Evolutionary conservation across 2,329 filamentous ascomycete species (phyloP), one percentile per base, ranked within the genome.

Genomic region (Trichoderma arundinaceum): DNA sequence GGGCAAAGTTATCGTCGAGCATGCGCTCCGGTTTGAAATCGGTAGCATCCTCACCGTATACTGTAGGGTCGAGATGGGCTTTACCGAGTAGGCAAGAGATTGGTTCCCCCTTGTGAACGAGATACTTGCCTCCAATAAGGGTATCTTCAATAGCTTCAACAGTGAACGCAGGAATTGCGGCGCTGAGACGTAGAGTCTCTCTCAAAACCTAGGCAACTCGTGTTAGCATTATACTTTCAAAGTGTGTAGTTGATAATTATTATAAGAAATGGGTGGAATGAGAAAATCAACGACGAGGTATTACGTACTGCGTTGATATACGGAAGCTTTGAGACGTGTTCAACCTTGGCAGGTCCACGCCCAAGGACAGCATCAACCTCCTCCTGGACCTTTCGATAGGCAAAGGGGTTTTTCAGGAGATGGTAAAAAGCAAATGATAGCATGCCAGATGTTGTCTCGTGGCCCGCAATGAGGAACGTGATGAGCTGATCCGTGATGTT

Each of bases 1-100:
- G 81, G 15, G 86, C 81, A 71, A 92, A 92, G 28, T 84, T 82
- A 13, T 88, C 89, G 44, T 91, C 88, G 0, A 89, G 76, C 89
- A 92, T 91, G 9, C 90, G 82, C 73, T 92, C 90, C 0, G 91
- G 90, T 62, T 81, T 83, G 77, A 91, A 93, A 19, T 87, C 83
- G 1, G 83, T 74, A 1, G 88, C 88, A 66, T 91, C 88, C 0
- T 85, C 82, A 0, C 90, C 90, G 56, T 81, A 92, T 0, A 91
- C 85, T 1, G 77, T 77, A 0, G 86, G 87, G 70, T 92, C 90
- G 0, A 82, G 74, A 46, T 92, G 89, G 3, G 85, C 75, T 51
- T 82, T 81, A 38, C 79, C 74, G 1, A 91, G 72, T 1, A 90
- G 71, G 9, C 82, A 71, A 0, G 79, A 66, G 22, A 90, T 75